These are phyloP conservation scores for Clavispora santaluciae DNA, from an alignment of 805 yeast species.

Conservation along the genomic window DNA sequence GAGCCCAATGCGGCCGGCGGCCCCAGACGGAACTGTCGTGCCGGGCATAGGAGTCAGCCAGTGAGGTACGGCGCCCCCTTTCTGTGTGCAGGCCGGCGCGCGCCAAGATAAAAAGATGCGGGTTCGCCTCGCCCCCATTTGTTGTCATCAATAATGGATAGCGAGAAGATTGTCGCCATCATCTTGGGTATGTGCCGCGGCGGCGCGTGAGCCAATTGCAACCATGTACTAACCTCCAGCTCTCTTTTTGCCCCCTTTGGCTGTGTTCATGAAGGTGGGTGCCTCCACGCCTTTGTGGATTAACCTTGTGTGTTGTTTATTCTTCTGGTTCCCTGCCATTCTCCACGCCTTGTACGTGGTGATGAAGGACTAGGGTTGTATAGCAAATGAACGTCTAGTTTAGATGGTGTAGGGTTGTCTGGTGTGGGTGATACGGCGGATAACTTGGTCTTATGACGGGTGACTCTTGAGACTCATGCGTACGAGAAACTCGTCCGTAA, in stretches of 20 bases:
- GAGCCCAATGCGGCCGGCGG: too few relatives aligned
- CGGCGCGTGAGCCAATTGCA: not conserved
- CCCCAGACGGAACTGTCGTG: too few relatives aligned
- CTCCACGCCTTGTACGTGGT: constrained; percentile 70
- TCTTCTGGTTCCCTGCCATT: constrained; percentile 75
- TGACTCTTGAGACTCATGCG: too few relatives aligned
- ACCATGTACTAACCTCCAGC: constrained; percentile 37
- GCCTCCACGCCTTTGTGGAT: constrained; percentile 59
- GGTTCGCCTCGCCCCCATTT: not conserved
- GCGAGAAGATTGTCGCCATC: constrained; percentile 39
- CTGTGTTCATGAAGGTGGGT: constrained; percentile 69
- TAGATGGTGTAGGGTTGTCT: not conserved
- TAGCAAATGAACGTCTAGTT: not conserved
- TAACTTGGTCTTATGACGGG: too few relatives aligned
- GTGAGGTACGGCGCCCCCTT: not conserved
- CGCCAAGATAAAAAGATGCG: not conserved
- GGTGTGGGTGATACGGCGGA: too few relatives aligned
- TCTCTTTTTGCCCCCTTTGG: constrained; percentile 66
- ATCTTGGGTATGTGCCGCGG: constrained; percentile 26
- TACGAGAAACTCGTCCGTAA: too few relatives aligned
- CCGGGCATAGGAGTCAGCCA: not conserved
- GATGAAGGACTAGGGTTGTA: constrained; percentile 20
- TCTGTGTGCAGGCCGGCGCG: not conserved
- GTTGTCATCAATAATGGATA: constrained; percentile 21
- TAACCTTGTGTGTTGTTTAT: constrained; percentile 57